Base-by-base conservation (phyloP, 495 filamentous ascomycete genomes). In the Penicillium riverlandense region DNA sequence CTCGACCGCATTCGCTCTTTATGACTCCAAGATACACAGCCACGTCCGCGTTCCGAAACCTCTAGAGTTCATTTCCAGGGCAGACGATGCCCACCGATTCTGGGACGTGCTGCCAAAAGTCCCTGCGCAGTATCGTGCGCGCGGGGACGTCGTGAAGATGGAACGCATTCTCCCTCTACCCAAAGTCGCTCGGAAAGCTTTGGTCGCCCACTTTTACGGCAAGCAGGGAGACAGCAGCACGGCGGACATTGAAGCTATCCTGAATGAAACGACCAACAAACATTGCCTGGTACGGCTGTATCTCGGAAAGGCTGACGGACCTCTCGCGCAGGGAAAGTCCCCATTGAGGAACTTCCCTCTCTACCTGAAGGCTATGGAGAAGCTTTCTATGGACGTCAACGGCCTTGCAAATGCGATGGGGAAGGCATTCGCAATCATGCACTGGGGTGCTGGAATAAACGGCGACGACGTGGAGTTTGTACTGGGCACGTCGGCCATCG, bases 301-400 rank as follows among this genome's bases (percentile, higher is more conserved):
- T 15, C 29, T 52, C 10, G 44, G 40, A 8, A 33, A 47, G 28
- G 6, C 62, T 72, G 60, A 75, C 74, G 47, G 72, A 4, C 15
- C 15, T 16, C 4, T 16, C 15, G 15, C 4, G 15, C 15, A 16
- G 4, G 15, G 15, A 16, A 16, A 16, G 15, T 16, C 15, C 15
- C 15, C 15, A 16, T 16, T 16, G 15, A 16, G 41, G 30, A 48
- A 53, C 9, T 39, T 53, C 16, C 50, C 44, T 37, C 34, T 53
- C 15, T 45, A 48, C 22, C 44, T 53, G 15, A 29, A 29, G 9
- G 9, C 6, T 6, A 42, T 49, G 42, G 14, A 45, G 13, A 16
- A 40, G 10, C 8, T 49, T n/a, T 30, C 27, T 11, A 30, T 53
- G 13, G 38, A 46, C 8, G 40, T 35, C 12, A 4, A 36, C 11